Percentiles rank a stretch among this genome's conserved stretches.
Evolutionary conservation across 257 asterid genomes (phyloP).

Genomic region (Rauvolfia tetraphylla): DNA sequence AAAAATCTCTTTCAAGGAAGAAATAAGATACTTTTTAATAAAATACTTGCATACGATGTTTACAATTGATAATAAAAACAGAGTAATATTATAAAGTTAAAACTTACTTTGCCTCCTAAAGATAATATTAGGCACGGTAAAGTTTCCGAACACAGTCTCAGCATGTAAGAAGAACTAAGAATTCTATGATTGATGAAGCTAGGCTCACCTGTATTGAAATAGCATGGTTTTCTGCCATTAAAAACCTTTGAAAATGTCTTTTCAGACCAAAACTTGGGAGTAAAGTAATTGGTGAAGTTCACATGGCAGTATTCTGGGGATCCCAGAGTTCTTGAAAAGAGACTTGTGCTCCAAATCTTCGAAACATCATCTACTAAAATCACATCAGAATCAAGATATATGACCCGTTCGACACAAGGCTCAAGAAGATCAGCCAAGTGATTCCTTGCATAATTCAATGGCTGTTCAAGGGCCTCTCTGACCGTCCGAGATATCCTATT

Average conservation of each 20-base stretch:
- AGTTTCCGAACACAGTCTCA: not conserved
- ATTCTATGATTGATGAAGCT: conserved; percentile 6
- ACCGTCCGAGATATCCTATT: conserved; percentile 46
- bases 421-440: conserved; percentile 54
- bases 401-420: conserved; percentile 46
- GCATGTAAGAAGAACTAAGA: too few relatives aligned
- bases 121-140: not conserved
- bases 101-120: not conserved
- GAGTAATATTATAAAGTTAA: too few relatives aligned
- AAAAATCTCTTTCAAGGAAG: too few relatives aligned
- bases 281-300: conserved; percentile 65
- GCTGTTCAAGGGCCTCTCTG: conserved; percentile 62
- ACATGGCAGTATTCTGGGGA: conserved; percentile 74
- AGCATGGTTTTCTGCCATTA: conserved; percentile 49
- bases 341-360: conserved; percentile 45
- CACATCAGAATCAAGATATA: conserved; percentile 69
- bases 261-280: conserved; percentile 45
- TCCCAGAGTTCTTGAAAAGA: conserved; percentile 45
- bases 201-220: conserved; percentile 52
- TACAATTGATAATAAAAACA: too few relatives aligned
- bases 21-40: too few relatives aligned
- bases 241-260: conserved; percentile 35
- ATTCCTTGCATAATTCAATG: conserved; percentile 65
- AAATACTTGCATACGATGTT: too few relatives aligned
- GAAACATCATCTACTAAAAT: conserved; percentile 55